Evolutionary conservation across 768 basidiomycete species (phyloP), one percentile per base, ranked within the genome.

Genomic region (Leccinum rimulosum): DNA sequence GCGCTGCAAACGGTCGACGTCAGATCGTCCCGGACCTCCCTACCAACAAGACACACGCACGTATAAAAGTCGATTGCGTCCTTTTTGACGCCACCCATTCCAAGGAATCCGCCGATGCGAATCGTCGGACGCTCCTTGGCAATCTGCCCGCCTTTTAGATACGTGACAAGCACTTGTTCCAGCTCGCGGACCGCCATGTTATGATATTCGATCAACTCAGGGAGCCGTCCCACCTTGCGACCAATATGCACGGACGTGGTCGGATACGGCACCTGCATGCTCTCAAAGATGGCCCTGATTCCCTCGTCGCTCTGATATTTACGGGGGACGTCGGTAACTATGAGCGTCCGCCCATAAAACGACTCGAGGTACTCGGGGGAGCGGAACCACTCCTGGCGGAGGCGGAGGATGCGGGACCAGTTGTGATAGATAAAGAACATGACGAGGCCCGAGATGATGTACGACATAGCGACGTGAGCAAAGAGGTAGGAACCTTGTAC

Each of bases 51-150:
- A 30, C 22, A 19, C 55, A 81, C 91, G 65, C 68, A 93, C 91
- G 89, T 92, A 73, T 95, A 94, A 71, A 86, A 92, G 52, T 98
- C 92, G 65, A 98, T 98, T 2, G 95, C 93, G 73, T 98, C 96
- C 75, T 81, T 87, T 75, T 85, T 93, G 54, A 78, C 74, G 1
- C 95, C 95, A 10, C 96, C 95, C 60, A 88, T 83, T 0, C 95
- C 92, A 66, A 92, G 75, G 58, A 82, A 86, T 2, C 88, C 91
- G 17, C 95, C 95, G 14, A 91, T 75, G 15, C 83, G 82, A 62
- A 95, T 85, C 3, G 79, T 89, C 1, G 97, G 97, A 35, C 97
- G 79, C 59, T 89, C 91, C 65, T 84, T 85, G 51, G 82, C 92
- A 38, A 95, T 79, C 66, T 79, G 84, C 2, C 91, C 93, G 8